These are phyloP conservation scores for Echinosphaeria canescens DNA, from an alignment of 2,329 filamentous ascomycete species.

Conservation along the genomic window DNA sequence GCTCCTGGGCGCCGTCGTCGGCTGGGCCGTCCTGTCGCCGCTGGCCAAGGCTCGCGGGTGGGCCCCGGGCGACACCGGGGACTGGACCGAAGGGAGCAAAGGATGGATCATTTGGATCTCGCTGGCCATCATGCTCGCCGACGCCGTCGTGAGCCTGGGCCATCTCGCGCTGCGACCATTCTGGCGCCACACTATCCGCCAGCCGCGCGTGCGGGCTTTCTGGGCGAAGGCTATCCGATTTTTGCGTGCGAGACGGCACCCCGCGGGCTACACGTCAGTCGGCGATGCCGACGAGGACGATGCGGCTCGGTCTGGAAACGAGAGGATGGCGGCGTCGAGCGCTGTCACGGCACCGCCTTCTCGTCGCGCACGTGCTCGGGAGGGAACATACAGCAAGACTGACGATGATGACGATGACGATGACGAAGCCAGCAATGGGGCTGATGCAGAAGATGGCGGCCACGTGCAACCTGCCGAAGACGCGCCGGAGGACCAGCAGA, in stretches of 20 bases:
- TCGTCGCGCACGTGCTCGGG: constrained; percentile 1
- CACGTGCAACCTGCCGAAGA: no score
- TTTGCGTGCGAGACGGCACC: background rate
- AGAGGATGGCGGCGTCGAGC: background rate
- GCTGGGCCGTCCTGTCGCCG: constrained; percentile 82
- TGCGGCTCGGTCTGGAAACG: no score
- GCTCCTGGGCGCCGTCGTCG: constrained; percentile 71
- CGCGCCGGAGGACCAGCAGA: constrained; percentile 64
- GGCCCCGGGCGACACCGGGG: constrained; percentile 69
- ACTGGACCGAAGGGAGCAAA: constrained; percentile 88
- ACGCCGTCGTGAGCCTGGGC: constrained; percentile 72
- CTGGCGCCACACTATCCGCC: background rate
- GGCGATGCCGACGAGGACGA: constrained; percentile 2
- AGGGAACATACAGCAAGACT: constrained; percentile 2
- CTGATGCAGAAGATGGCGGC: no score
- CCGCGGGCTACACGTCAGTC: constrained; percentile 1
- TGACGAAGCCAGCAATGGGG: no score
- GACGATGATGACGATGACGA: constrained; percentile 21
- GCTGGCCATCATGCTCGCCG: constrained; percentile 87
- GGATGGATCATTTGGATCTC: constrained; percentile 98
- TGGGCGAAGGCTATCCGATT: background rate
- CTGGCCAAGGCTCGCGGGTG: constrained; percentile 69
- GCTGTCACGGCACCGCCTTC: background rate
- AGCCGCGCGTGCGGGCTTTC: background rate
- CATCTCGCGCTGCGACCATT: constrained; percentile 42